Base-by-base conservation (phyloP, 768 basidiomycete species). In the Tulasnella sp. region DNA sequence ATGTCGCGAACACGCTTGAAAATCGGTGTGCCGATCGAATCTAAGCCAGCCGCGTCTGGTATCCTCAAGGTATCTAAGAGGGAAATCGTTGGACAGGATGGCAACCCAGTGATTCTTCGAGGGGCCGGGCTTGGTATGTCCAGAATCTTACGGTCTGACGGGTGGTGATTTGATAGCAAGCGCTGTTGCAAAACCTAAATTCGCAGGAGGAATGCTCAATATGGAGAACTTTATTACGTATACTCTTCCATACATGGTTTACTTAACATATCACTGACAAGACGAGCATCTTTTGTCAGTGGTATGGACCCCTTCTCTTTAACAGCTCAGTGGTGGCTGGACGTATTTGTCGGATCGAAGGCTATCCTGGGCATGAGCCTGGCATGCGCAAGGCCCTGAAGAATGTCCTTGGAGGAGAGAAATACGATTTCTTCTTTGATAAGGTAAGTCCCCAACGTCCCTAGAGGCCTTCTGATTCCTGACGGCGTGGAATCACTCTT, bases 381-480 rank as follows among this genome's bases (percentile, higher is more conserved):
- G 83, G 89, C 69, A 83, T 88, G 62, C 81, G 87, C 38, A 79
- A 78, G 19, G 81, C 81, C 0, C 73, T 92, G 19, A 75, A 78
- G 21, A 74, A 78, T 10, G 76, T 80, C 1, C 73, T 90, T 21
- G 88, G 87, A 0, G 60, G 76, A 52, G 50, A 71, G 34, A 70
- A 86, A 68, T 79, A 83, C 9, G 80, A 81, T 11, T 82, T 82
- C 68, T 91, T 88, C 75, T 92, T 90, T 66, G 85, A 90, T 76
- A 87, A 85, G 76, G 87, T 83, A 60, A 25, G n/a, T 55, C 29
- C 49, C n/a, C n/a, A n/a, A n/a, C 49, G 25, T 25, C 22, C 42
- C 2, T 21, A 34, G 44, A 12, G 12, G 10, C 8, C 22, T 52
- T n/a, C 53, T 25, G 17, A 24, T 22, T 17, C 31, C 0, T 19